phyloP scores from a whole-genome alignment of 768 basidiomycete genomes.

The Boletellus ananiceps region DNA sequence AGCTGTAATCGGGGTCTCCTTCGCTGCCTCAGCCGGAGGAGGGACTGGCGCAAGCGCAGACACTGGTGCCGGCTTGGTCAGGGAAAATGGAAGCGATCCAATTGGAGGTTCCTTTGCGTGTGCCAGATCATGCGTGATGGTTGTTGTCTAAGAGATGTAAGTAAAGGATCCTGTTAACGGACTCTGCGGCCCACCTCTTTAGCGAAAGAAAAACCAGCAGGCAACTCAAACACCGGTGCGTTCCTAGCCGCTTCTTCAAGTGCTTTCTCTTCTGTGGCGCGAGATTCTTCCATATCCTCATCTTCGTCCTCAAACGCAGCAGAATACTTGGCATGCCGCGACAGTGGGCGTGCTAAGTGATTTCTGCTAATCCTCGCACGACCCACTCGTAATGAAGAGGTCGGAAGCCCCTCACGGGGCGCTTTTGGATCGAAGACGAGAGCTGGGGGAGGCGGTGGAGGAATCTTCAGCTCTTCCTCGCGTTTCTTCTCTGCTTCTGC shows the following conservation, averaged over 20 bases:
- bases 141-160: constrained; percentile 27
- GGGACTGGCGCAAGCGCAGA: constrained; percentile 4
- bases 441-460: constrained; percentile 11
- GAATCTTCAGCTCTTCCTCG: constrained; percentile 17
- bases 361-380: constrained; percentile 52
- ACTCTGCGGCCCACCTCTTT: constrained; percentile 43
- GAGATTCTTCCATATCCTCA: constrained; percentile 39
- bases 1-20: constrained; percentile 13
- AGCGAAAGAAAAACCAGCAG: constrained; percentile 63
- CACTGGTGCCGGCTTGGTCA: constrained; percentile 36
- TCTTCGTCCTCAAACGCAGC: constrained; percentile 54
- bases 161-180: neutral
- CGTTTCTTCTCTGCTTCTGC: constrained; percentile 15
- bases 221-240: constrained; percentile 54
- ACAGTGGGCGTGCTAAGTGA: constrained; percentile 55
- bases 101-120: constrained; percentile 66
- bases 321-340: constrained; percentile 56
- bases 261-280: constrained; percentile 40
- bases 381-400: constrained; percentile 63
- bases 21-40: constrained; percentile 11
- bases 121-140: constrained; percentile 37
- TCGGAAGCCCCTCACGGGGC: constrained; percentile 16
- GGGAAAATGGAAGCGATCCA: constrained; percentile 58
- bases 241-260: constrained; percentile 55
- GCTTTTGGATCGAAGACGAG: constrained; percentile 20